These are phyloP conservation scores for Calonectria ilicicola DNA, from an alignment of 2,329 filamentous ascomycete genomes.

Conservation along the genomic window DNA sequence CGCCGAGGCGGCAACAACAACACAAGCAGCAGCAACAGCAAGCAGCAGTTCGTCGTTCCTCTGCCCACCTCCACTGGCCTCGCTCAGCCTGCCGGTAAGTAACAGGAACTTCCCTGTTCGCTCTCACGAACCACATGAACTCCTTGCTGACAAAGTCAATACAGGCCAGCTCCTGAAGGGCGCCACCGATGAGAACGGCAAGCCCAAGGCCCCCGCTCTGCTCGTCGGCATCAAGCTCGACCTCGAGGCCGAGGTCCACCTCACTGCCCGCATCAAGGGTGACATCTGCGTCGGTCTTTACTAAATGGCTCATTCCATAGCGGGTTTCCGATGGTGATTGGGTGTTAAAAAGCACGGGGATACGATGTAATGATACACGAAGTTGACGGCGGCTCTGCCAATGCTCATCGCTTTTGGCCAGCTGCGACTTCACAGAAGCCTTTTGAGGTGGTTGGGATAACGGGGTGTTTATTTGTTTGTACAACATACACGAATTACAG, in stretches of 20 bases:
- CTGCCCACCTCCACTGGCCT: constrained; percentile 50
- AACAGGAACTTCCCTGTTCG: constrained; percentile 39
- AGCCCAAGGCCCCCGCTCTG: constrained; percentile 68
- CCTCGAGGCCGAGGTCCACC: constrained; percentile 71
- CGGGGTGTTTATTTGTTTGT: constrained; percentile 32
- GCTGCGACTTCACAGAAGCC: background rate
- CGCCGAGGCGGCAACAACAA: constrained; percentile 34
- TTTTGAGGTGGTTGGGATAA: constrained; percentile 7
- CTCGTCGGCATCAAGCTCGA: constrained; percentile 74
- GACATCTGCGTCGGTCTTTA: constrained; percentile 65
- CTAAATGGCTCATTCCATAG: constrained; percentile 26
- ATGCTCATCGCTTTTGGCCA: constrained; percentile 9
- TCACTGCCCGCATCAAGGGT: constrained; percentile 70
- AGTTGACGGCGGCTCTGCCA: constrained; percentile 8
- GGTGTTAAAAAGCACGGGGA: constrained; percentile 20
- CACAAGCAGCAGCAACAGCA: background rate
- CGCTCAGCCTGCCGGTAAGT: constrained; percentile 48
- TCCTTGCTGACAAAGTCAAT: constrained; percentile 15
- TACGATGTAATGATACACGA: constrained; percentile 19
- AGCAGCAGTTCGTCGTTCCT: constrained; percentile 43
- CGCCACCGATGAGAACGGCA: constrained; percentile 67
- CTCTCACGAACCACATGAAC: background rate
- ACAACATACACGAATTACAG: constrained; percentile 17
- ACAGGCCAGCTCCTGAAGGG: constrained; percentile 68
- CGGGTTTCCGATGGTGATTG: constrained; percentile 18